These are phyloP conservation scores for Moesziomyces parantarcticus DNA, from an alignment of 1,284 basidiomycete genomes.

Conservation along the genomic window DNA sequence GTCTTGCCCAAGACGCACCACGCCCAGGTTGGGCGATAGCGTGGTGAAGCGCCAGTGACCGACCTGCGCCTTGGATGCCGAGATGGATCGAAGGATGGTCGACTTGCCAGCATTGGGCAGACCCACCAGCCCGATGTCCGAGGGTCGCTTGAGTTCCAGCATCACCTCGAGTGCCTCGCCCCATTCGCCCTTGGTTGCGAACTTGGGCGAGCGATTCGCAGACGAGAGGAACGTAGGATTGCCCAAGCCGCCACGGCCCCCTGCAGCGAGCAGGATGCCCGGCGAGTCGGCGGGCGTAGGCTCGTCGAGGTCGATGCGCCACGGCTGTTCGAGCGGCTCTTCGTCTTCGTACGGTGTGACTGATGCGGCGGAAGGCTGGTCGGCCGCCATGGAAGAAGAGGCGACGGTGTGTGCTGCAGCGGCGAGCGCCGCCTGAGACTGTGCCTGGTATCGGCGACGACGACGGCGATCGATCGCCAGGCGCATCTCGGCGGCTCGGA, in stretches of 20 bases:
- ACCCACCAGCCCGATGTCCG: slow-evolving; percentile 93
- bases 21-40: slow-evolving; percentile 92
- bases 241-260: slow-evolving; percentile 86
- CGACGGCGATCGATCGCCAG: slow-evolving; percentile 53
- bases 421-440: slow-evolving; percentile 14
- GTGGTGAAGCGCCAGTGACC: slow-evolving; percentile 95
- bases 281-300: slow-evolving; percentile 57
- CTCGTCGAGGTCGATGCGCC: slow-evolving; percentile 54
- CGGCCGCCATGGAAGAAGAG: slow-evolving; percentile 7
- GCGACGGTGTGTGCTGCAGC: slow-evolving; percentile 2
- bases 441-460: slow-evolving; percentile 20
- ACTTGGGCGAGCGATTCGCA: slow-evolving; percentile 67
- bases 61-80: slow-evolving; percentile 83
- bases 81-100: slow-evolving; percentile 88
- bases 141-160: slow-evolving; percentile 93
- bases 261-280: slow-evolving; percentile 69
- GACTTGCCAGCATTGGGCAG: slow-evolving; percentile 86
- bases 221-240: slow-evolving; percentile 85
- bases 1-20: slow-evolving; percentile 82
- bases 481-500: slow-evolving; percentile 57
- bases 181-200: slow-evolving; percentile 74
- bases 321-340: slow-evolving; percentile 17
- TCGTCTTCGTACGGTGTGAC: slow-evolving; percentile 37
- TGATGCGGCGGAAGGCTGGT: slow-evolving; percentile 43
- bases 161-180: slow-evolving; percentile 85